phyloP scores from a whole-genome alignment of 2,329 filamentous ascomycete genomes.

The Paracoccidioides brasiliensis region DNA sequence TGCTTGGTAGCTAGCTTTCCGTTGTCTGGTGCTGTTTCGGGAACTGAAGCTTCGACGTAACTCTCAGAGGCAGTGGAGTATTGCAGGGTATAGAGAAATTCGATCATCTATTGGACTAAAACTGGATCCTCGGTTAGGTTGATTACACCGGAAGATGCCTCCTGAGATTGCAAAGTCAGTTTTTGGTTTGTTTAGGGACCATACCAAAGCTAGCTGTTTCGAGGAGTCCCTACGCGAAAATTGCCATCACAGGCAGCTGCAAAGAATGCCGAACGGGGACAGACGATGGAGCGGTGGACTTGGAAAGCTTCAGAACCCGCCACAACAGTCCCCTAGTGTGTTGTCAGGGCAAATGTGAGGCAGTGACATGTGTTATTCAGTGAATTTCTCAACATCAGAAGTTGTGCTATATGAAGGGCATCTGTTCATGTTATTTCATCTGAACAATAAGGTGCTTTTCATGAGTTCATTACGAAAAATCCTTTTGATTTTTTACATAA shows the following conservation, averaged over 20 bases:
- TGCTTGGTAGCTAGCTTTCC: neutral
- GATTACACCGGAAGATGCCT: constrained; percentile 6
- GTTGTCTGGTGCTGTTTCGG: neutral
- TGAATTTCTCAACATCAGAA: too few relatives aligned
- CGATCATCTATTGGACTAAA: constrained; percentile 6
- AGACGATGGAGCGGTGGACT: constrained; percentile 12
- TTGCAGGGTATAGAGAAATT: constrained; percentile 5
- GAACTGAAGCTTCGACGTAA: neutral
- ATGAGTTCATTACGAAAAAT: too few relatives aligned
- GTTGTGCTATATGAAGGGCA: too few relatives aligned
- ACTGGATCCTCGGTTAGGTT: constrained; percentile 6
- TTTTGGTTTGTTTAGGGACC: neutral
- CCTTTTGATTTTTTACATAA: too few relatives aligned
- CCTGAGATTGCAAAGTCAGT: constrained; percentile 1
- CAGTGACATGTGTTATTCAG: too few relatives aligned
- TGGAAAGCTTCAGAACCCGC: constrained; percentile 8
- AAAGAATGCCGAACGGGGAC: constrained; percentile 11
- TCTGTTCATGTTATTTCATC: too few relatives aligned
- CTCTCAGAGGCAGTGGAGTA: neutral
- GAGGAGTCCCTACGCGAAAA: constrained; percentile 5
- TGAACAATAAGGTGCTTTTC: too few relatives aligned
- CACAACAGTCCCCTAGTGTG: constrained; percentile 1
- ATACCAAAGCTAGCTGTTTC: neutral
- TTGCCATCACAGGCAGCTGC: constrained; percentile 8
- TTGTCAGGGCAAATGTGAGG: too few relatives aligned